phyloP scores from a whole-genome alignment of 352 stramenopile species.

The Phytophthora rubi region DNA sequence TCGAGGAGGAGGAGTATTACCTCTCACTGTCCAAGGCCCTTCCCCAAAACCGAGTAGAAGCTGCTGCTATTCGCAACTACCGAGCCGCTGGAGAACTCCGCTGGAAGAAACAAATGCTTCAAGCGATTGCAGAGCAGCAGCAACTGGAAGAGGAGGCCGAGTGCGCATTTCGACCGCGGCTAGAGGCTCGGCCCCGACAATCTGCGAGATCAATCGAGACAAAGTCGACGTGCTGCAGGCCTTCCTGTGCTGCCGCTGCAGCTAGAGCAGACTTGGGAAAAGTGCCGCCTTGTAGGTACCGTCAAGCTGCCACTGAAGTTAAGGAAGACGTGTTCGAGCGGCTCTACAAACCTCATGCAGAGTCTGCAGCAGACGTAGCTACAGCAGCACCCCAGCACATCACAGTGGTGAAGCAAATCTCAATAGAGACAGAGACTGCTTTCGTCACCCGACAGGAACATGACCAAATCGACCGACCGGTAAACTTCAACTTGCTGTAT shows the following conservation, averaged over 20 bases:
- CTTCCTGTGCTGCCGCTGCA: slow-evolving; percentile 7
- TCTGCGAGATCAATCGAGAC: not conserved
- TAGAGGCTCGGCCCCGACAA: slow-evolving; percentile 22
- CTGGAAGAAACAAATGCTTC: slow-evolving; percentile 45
- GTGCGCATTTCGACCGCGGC: slow-evolving; percentile 47
- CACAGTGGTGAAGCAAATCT: slow-evolving; percentile 8
- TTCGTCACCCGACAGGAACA: slow-evolving; percentile 41
- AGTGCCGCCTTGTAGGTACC: not conserved
- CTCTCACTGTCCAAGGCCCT: slow-evolving; percentile 27
- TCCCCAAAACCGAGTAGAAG: slow-evolving; percentile 23
- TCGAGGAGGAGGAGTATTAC: slow-evolving; percentile 37
- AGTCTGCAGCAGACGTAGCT: not conserved
- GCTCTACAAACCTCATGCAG: slow-evolving; percentile 17
- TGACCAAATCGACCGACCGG: slow-evolving; percentile 22
- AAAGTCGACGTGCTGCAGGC: not conserved
- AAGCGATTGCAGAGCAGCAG: slow-evolving; percentile 35
- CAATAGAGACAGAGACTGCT: slow-evolving; percentile 13
- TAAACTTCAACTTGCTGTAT: slow-evolving; percentile 11
- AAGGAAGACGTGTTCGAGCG: slow-evolving; percentile 36
- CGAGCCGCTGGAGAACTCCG: slow-evolving; percentile 33
- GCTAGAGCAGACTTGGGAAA: not conserved
- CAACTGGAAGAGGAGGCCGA: slow-evolving; percentile 19
- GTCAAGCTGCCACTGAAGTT: not conserved
- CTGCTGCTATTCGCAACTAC: slow-evolving; percentile 50
- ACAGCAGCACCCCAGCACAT: not conserved